A percentile compares a stretch with the other conserved stretches of the same genome.
Evolutionary conservation across 768 basidiomycete genomes (phyloP).

Genomic region (Rhodotorula paludigena): DNA sequence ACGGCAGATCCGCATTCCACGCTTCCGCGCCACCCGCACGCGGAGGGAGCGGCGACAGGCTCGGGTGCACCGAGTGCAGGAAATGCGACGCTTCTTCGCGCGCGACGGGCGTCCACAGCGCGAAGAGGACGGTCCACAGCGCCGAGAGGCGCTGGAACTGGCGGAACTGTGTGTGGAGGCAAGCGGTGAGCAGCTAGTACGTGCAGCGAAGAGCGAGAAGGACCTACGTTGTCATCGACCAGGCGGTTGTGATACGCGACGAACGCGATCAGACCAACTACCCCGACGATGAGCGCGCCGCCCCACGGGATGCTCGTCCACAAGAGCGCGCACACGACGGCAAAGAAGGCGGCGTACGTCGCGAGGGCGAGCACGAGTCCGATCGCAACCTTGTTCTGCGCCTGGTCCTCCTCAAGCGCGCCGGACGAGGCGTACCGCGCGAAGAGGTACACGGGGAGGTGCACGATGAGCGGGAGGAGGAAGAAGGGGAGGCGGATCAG

Average conservation of each 20-base stretch:
- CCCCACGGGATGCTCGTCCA: conserved; percentile 58
- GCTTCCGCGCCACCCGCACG: too few species aligned
- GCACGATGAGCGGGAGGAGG: conserved; percentile 66
- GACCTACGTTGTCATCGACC: conserved; percentile 64
- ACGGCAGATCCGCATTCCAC: too few species aligned
- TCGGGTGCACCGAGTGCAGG: conserved; percentile 19
- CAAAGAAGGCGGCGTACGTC: conserved; percentile 78
- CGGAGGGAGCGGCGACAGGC: conserved; percentile 8
- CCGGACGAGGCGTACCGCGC: conserved; percentile 61
- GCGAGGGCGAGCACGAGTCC: conserved; percentile 67
- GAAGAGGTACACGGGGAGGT: conserved; percentile 67
- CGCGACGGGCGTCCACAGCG: conserved; percentile 66
- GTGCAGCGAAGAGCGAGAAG: conserved; percentile 34
- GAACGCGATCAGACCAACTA: conserved; percentile 61
- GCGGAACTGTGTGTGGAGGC: conserved; percentile 18
- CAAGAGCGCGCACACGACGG: conserved; percentile 76
- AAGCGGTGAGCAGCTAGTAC: too few species aligned
- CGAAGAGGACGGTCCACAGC: conserved; percentile 94
- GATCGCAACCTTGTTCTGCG: conserved; percentile 91
- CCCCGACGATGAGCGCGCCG: conserved; percentile 53
- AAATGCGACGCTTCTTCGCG: conserved; percentile 25
- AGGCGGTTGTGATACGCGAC: conserved; percentile 78
- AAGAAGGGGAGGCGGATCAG: conserved; percentile 81
- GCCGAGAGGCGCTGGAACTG: conserved; percentile 61
- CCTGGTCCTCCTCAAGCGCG: conserved; percentile 88